A percentile compares a stretch with the other conserved stretches of the same genome.
Conservation (phyloP, 2,329 filamentous ascomycete species). For the Penicillium occitanis region DNA sequence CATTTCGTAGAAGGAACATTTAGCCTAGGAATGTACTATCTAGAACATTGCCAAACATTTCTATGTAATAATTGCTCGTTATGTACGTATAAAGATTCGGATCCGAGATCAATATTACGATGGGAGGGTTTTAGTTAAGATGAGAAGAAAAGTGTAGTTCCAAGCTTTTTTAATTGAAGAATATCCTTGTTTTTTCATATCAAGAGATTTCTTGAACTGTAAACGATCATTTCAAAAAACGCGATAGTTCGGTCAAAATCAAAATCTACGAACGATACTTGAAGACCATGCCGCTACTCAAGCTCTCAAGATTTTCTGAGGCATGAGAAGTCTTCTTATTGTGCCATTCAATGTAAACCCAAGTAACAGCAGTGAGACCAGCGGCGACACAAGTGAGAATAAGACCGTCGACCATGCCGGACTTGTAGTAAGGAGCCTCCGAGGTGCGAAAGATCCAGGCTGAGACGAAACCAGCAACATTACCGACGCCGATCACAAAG, state of each 20-base stretch:
- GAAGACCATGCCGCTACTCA: constrained; percentile 11
- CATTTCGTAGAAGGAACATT: not conserved
- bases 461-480: constrained; percentile 6
- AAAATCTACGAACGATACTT: constrained; percentile 1
- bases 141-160: not conserved
- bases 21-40: not conserved
- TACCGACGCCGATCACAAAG: constrained; percentile 11
- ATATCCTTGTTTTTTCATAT: no score
- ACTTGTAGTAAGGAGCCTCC: not conserved
- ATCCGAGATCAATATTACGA: not conserved
- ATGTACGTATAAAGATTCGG: not conserved
- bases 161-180: no score
- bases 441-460: constrained; percentile 12
- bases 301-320: not conserved
- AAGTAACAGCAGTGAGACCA: constrained; percentile 1
- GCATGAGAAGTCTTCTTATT: not conserved
- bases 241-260: no score
- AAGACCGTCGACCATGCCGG: constrained; percentile 8
- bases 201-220: not conserved
- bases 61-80: not conserved
- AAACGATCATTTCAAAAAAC: not conserved
- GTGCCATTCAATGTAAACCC: constrained; percentile 12
- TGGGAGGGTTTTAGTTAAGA: not conserved
- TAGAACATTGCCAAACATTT: not conserved
- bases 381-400: constrained; percentile 6